phyloP scores from a whole-genome alignment of 2,329 filamentous ascomycete genomes.

The Sporothrix mexicana region DNA sequence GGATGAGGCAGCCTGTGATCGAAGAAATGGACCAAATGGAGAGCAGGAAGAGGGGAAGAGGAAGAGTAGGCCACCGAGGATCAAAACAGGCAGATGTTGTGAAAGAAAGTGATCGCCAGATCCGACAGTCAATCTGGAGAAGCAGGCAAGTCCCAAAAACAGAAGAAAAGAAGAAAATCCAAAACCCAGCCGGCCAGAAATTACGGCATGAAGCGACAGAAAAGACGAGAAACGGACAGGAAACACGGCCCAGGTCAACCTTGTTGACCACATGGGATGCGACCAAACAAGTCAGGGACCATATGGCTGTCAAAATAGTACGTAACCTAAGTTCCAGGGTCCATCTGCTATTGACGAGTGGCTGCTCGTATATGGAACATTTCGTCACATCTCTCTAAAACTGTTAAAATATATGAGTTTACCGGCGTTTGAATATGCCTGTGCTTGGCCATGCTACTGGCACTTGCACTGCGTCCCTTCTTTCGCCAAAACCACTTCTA shows the following conservation, averaged over 20 bases:
- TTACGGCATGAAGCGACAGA: too few relatives aligned
- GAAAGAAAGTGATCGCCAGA: neutral
- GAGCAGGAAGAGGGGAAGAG: neutral
- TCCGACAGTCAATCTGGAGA: neutral
- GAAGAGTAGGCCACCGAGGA: neutral
- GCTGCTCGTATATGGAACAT: neutral
- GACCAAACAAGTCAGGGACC: conserved; percentile 19
- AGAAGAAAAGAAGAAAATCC: neutral
- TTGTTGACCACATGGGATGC: neutral
- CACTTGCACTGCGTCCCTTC: neutral
- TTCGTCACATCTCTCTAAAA: conserved; percentile 1
- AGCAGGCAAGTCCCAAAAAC: neutral
- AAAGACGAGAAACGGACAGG: conserved; percentile 12
- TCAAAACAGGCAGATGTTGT: conserved; percentile 17
- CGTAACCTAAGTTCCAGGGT: neutral
- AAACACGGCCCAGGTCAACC: neutral
- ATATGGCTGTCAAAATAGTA: neutral
- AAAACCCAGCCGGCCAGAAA: neutral
- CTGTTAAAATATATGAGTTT: too few relatives aligned
- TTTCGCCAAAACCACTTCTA: conserved; percentile 21
- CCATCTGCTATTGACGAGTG: neutral
- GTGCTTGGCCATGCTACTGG: neutral
- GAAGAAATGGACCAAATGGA: neutral
- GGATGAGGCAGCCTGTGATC: conserved; percentile 11
- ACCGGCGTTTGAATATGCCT: neutral